Conservation (phyloP, 208 protist genomes). For the Endotrypanum monterogeii region DNA sequence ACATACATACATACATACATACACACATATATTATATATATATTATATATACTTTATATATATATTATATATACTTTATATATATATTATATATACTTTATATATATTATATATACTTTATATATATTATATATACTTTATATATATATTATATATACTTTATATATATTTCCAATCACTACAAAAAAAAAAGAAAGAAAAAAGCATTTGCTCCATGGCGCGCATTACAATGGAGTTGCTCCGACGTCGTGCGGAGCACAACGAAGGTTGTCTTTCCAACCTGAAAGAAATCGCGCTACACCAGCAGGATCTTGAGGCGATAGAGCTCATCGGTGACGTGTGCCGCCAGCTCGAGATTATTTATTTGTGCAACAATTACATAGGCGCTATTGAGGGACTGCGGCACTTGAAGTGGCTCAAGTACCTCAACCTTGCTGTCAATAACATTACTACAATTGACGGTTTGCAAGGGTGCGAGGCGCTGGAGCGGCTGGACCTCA, state of each 20-base stretch:
- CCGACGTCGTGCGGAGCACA: slow-evolving; percentile 96
- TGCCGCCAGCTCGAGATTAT: slow-evolving; percentile 95
- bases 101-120: no score
- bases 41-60: no score
- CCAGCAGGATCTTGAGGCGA: slow-evolving; percentile 95
- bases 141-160: no score
- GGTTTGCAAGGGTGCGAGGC: slow-evolving; percentile 93
- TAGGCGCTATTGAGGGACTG: slow-evolving; percentile 94
- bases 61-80: no score
- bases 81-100: no score
- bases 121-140: no score
- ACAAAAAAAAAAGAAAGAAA: no score
- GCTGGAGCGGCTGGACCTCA: slow-evolving; percentile 96
- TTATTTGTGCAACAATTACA: slow-evolving; percentile 98
- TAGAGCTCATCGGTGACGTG: slow-evolving; percentile 86
- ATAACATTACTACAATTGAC: slow-evolving; percentile 95
- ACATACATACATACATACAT: slow-evolving; percentile 1
- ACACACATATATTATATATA: background rate
- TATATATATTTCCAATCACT: no score
- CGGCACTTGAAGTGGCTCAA: slow-evolving; percentile 94
- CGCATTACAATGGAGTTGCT: slow-evolving; percentile 94
- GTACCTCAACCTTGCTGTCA: slow-evolving; percentile 98
- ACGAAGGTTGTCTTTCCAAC: slow-evolving; percentile 93
- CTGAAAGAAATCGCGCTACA: slow-evolving; percentile 97
- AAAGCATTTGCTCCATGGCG: slow-evolving; percentile 50